Conservation (phyloP, 495 filamentous ascomycete species). For the Cenococcum geophilum region DNA sequence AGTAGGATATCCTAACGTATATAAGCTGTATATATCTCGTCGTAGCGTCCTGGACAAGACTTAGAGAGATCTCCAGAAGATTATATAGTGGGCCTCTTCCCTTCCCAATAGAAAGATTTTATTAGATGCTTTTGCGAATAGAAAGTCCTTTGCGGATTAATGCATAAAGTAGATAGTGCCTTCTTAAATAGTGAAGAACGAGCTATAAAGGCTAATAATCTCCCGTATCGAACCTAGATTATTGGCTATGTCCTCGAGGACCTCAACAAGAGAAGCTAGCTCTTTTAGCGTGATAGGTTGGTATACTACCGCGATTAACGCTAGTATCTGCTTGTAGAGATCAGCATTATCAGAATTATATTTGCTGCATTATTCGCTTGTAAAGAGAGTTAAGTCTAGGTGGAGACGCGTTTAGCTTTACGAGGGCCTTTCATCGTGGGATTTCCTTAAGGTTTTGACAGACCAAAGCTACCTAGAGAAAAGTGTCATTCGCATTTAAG, state of each 20-base stretch:
- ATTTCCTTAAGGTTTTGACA: slow-evolving; percentile 28
- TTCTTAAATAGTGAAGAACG: slow-evolving; percentile 32
- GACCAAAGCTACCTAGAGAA: slow-evolving; percentile 38
- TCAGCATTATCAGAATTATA: not conserved
- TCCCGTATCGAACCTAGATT: not conserved
- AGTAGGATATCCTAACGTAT: not conserved
- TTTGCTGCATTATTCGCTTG: not conserved
- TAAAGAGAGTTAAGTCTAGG: slow-evolving; percentile 1
- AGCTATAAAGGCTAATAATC: slow-evolving; percentile 25
- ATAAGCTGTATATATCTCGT: too few relatives aligned
- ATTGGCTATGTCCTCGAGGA: not conserved
- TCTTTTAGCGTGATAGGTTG: not conserved
- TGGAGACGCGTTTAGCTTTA: slow-evolving; percentile 1
- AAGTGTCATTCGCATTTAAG: slow-evolving; percentile 35
- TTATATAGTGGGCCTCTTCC: slow-evolving; percentile 19
- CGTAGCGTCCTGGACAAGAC: slow-evolving; percentile 21
- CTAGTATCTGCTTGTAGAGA: not conserved
- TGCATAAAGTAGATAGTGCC: slow-evolving; percentile 34
- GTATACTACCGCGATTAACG: not conserved
- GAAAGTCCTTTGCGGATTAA: slow-evolving; percentile 36
- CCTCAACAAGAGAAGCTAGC: not conserved
- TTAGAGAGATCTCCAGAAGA: not conserved
- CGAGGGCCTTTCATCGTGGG: slow-evolving; percentile 19
- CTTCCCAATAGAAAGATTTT: slow-evolving; percentile 28
- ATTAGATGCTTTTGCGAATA: slow-evolving; percentile 24